Percentiles rank a stretch among this genome's conserved stretches.
phyloP scores from a whole-genome alignment of 2,329 filamentous ascomycete species.

The Cadophora luteo-olivacea region DNA sequence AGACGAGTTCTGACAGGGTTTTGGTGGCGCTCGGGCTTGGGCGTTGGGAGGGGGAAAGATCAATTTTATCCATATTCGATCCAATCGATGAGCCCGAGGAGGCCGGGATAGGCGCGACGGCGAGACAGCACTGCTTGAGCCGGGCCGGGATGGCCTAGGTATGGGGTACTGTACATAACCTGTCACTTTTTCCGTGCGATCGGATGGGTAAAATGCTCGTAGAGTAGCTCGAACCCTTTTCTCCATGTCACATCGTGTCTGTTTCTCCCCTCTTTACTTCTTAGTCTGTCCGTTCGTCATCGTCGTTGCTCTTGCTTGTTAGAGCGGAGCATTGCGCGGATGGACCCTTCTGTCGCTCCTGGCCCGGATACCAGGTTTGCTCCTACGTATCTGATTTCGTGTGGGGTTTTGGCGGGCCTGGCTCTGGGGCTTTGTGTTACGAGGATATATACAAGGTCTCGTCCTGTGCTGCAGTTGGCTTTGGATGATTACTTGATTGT shows the following conservation, averaged over 20 bases:
- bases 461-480: slow-evolving; percentile 13
- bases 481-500: slow-evolving; percentile 29
- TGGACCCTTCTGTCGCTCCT: not conserved
- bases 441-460: slow-evolving; percentile 23
- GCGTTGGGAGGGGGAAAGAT: no score
- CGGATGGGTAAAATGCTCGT: no score
- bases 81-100: not conserved
- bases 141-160: not conserved
- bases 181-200: not conserved
- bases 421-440: slow-evolving; percentile 22
- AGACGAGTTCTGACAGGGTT: not conserved
- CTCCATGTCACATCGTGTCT: slow-evolving; percentile 3
- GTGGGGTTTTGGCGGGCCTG: slow-evolving; percentile 23
- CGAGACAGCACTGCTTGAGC: not conserved
- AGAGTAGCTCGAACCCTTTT: not conserved
- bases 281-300: not conserved
- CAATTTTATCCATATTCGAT: not conserved
- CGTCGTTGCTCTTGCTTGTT: not conserved
- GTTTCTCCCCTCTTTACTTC: not conserved
- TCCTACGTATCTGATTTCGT: slow-evolving; percentile 22
- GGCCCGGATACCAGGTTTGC: slow-evolving; percentile 23
- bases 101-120: not conserved
- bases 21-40: not conserved
- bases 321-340: not conserved
- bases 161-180: not conserved